Conservation (phyloP, 257 asterid genomes). For the Fraxinus cuspidata region DNA sequence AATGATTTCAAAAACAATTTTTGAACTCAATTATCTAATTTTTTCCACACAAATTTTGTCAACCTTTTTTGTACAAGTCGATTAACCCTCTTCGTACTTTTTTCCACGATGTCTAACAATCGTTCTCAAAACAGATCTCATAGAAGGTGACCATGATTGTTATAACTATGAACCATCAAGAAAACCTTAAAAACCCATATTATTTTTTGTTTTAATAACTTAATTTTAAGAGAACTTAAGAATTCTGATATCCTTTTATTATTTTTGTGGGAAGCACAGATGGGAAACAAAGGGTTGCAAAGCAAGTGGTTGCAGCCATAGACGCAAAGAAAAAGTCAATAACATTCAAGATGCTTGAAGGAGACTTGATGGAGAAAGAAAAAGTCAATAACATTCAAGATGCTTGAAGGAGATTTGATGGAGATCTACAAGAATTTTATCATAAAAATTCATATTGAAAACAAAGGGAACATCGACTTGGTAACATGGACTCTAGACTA, state of each 20-base stretch:
- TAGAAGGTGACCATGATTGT: no score
- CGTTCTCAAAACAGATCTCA: no score
- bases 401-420: conserved; percentile 1
- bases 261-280: background rate
- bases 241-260: background rate
- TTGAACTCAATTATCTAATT: no score
- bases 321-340: conserved; percentile 6
- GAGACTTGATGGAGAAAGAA: conserved; percentile 1
- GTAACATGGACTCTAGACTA: conserved; percentile 10
- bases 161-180: background rate
- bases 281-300: background rate
- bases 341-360: background rate
- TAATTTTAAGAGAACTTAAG: background rate
- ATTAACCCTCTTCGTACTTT: no score
- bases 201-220: background rate
- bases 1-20: no score
- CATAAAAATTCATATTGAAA: background rate
- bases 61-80: no score
- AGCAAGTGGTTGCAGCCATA: background rate
- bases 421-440: conserved; percentile 6
- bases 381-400: background rate
- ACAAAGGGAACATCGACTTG: background rate
- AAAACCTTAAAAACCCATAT: background rate
- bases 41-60: no score
- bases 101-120: no score